Evolutionary conservation across 768 basidiomycete genomes (phyloP).

Genomic region (Trametes cingulata): DNA sequence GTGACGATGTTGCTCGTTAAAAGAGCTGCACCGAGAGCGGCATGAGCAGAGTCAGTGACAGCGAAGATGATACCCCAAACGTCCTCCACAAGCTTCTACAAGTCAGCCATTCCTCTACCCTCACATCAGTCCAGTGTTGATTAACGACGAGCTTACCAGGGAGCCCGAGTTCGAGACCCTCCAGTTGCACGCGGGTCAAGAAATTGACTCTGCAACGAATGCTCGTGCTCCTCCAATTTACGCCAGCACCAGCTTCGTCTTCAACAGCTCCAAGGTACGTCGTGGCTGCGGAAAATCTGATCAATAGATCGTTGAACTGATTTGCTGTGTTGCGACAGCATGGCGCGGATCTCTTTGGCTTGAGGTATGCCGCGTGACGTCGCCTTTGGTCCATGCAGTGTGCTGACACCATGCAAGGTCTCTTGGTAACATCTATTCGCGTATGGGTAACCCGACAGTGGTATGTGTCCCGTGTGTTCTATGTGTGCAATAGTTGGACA

Average conservation of each 20-base stretch:
- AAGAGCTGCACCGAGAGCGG: no score
- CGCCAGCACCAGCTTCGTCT: slow-evolving; percentile 68
- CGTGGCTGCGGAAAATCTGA: background rate
- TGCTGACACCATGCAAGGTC: background rate
- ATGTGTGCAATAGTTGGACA: background rate
- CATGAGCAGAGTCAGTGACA: no score
- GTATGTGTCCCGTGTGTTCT: slow-evolving; percentile 37
- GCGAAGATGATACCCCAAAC: background rate
- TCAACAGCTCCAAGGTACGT: slow-evolving; percentile 64
- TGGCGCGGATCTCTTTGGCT: slow-evolving; percentile 68
- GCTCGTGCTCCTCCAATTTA: slow-evolving; percentile 82
- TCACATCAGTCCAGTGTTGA: no score
- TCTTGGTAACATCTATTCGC: slow-evolving; percentile 63
- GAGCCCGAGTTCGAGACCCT: slow-evolving; percentile 76
- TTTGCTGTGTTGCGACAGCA: slow-evolving; percentile 42
- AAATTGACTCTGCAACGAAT: slow-evolving; percentile 61
- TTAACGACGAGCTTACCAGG: slow-evolving; percentile 21
- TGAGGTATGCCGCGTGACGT: slow-evolving; percentile 41
- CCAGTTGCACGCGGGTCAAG: slow-evolving; percentile 77
- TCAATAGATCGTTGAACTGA: background rate
- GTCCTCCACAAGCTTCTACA: slow-evolving; percentile 22
- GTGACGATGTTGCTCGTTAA: no score
- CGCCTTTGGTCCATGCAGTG: background rate
- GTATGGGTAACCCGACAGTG: slow-evolving; percentile 68
- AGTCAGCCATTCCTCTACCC: slow-evolving; percentile 1